A percentile compares a stretch with the other conserved stretches of the same genome.
Conservation (phyloP, 2,329 filamentous ascomycete species). For the Eurotiales sp. region DNA sequence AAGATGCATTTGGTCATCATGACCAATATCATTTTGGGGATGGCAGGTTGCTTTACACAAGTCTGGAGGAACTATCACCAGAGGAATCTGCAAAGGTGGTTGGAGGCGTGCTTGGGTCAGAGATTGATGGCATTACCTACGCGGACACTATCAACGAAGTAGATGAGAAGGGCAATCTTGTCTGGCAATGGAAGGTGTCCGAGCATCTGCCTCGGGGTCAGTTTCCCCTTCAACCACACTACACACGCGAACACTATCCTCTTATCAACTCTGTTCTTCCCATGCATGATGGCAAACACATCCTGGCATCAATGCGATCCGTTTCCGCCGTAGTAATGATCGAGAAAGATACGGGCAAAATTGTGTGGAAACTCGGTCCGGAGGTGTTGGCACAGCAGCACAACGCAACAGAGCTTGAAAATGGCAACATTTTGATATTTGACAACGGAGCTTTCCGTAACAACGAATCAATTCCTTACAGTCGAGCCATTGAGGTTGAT, state of each 20-base stretch:
- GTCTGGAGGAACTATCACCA: slow-evolving; percentile 36
- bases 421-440: slow-evolving; percentile 45
- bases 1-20: slow-evolving; percentile 43
- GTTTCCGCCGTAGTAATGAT: slow-evolving; percentile 45
- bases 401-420: slow-evolving; percentile 39
- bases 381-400: slow-evolving; percentile 44
- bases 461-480: slow-evolving; percentile 40
- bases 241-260: slow-evolving; percentile 35
- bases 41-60: slow-evolving; percentile 42
- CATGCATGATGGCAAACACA: slow-evolving; percentile 37
- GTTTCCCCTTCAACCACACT: slow-evolving; percentile 37
- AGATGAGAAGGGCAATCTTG: slow-evolving; percentile 33
- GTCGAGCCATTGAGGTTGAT: slow-evolving; percentile 41
- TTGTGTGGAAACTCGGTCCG: slow-evolving; percentile 42
- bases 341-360: slow-evolving; percentile 35
- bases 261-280: slow-evolving; percentile 44
- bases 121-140: slow-evolving; percentile 24
- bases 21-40: slow-evolving; percentile 46
- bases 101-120: slow-evolving; percentile 41
- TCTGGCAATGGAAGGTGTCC: slow-evolving; percentile 44
- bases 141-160: slow-evolving; percentile 45
- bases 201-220: slow-evolving; percentile 37
- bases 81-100: slow-evolving; percentile 35
- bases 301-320: slow-evolving; percentile 42
- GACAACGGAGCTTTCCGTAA: slow-evolving; percentile 46